Base-by-base conservation (phyloP, 441 rosid genomes). In the Kokia cookei region DNA sequence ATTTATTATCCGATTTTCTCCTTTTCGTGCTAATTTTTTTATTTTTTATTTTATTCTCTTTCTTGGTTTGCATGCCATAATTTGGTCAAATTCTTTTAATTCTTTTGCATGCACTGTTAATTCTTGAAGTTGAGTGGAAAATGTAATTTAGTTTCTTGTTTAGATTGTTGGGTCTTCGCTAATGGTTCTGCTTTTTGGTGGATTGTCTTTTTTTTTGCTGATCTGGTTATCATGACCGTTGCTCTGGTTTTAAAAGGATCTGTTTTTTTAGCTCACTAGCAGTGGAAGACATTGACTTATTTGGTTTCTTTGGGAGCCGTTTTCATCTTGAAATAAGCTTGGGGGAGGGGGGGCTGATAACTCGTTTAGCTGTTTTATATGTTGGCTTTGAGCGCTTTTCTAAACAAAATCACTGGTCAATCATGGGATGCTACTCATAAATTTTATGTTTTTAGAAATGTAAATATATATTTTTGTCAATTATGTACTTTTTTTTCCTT, bases 131-230 rank as follows among this genome's bases (percentile, higher is more conserved):
- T 69, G 48, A 32, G 60, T 51, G 11, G 29, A 50, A 50, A 69
- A 69, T 51, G n/a, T 27, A 59, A 14, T 59, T 72, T 5, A 15
- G 50, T 59, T 42, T 22, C 12, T 40, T 14, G 24, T 50, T 15
- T 66, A 7, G 60, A 45, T 74, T 74, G 17, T 24, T 65, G 45
- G 70, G 50, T 54, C 43, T 66, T 63, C 51, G 65, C 35, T 64
- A 14, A 65, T 58, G 22, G 55, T 5, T 35, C 55, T 29, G 29
- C 2, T 17, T 54, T 71, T 74, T 65, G 50, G 60, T 60, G 65
- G 61, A 15, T 37, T 55, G 4, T 32, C 5, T 32, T 32, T 29
- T 32, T 32, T 32, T 73, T 60, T 67, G 47, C 45, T 50, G 69
- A 63, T 73, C 37, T 43, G 61, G 17, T 64, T 60, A 64, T 50